phyloP scores from a whole-genome alignment of 2,329 filamentous ascomycete species.

The Emergomyces africanus region DNA sequence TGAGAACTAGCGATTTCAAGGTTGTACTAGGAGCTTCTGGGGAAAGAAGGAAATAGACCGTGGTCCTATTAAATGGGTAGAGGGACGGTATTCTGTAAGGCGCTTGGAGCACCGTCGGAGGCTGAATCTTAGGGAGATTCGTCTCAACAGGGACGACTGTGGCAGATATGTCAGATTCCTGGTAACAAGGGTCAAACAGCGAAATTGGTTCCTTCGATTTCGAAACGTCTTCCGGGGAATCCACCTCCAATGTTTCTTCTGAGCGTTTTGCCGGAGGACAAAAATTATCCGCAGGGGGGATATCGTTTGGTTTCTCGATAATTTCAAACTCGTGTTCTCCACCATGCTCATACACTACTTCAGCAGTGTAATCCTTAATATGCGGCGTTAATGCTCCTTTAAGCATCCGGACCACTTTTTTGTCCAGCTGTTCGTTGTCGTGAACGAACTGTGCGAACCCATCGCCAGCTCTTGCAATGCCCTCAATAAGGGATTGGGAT shows the following conservation, averaged over 20 bases:
- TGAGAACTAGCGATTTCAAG: slow-evolving; percentile 46
- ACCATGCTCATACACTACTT: slow-evolving; percentile 44
- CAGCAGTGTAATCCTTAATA: slow-evolving; percentile 49
- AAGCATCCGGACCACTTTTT: slow-evolving; percentile 60
- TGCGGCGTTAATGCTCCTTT: slow-evolving; percentile 57
- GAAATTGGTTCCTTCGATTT: slow-evolving; percentile 38
- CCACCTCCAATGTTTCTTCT: slow-evolving; percentile 8
- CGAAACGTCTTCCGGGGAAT: slow-evolving; percentile 8
- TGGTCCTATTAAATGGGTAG: slow-evolving; percentile 54
- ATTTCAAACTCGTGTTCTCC: slow-evolving; percentile 44
- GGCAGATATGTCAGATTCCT: slow-evolving; percentile 22
- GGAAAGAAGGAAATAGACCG: slow-evolving; percentile 52
- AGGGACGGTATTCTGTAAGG: slow-evolving; percentile 51
- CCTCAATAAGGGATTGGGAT: slow-evolving; percentile 46
- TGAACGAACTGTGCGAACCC: slow-evolving; percentile 51
- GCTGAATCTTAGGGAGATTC: slow-evolving; percentile 39
- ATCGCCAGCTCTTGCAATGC: slow-evolving; percentile 45
- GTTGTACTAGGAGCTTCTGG: slow-evolving; percentile 35
- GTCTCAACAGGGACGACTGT: slow-evolving; percentile 12
- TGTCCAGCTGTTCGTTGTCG: slow-evolving; percentile 52
- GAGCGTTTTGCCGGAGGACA: background rate
- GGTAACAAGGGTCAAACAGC: slow-evolving; percentile 42
- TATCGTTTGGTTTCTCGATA: slow-evolving; percentile 39
- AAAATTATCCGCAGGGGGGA: background rate
- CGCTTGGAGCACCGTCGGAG: slow-evolving; percentile 50